Percentiles rank a stretch among this genome's conserved stretches.
Evolutionary conservation across 2,329 filamentous ascomycete species (phyloP).

Genomic region (Emmonsiellopsis sp.): DNA sequence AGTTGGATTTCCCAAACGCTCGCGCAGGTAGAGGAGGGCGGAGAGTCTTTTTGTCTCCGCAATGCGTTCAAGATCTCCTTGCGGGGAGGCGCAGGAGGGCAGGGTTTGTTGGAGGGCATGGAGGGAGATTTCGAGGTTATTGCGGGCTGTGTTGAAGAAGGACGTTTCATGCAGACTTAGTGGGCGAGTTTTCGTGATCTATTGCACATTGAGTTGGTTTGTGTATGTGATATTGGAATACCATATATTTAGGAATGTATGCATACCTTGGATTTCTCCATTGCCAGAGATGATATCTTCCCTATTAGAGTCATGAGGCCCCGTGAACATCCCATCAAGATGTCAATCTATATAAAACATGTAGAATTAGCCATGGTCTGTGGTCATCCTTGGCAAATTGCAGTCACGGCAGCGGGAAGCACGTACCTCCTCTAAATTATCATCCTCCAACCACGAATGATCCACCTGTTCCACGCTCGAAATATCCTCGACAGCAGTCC

Average conservation of each 20-base stretch:
- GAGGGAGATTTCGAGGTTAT: conserved; percentile 6
- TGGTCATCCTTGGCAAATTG: neutral
- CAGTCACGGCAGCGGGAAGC: neutral
- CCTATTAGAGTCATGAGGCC: conserved; percentile 20
- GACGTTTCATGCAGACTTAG: conserved; percentile 4
- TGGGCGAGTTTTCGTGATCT: conserved; percentile 6
- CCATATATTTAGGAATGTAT: neutral
- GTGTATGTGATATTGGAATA: neutral
- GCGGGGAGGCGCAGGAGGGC: conserved; percentile 10
- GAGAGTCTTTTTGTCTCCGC: conserved; percentile 21
- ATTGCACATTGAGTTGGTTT: neutral
- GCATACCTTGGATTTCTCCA: conserved; percentile 7
- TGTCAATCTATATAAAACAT: conserved; percentile 16
- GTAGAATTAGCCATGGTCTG: neutral
- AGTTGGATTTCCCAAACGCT: conserved; percentile 12
- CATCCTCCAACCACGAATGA: conserved; percentile 14
- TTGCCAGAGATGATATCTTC: conserved; percentile 12
- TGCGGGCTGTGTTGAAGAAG: conserved; percentile 3
- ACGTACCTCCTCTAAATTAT: conserved; percentile 17
- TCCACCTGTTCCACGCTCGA: neutral
- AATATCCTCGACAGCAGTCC: conserved; percentile 10
- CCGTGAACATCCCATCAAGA: conserved; percentile 23
- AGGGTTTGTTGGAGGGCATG: conserved; percentile 11
- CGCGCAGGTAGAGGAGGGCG: conserved; percentile 20
- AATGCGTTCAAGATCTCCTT: conserved; percentile 15